phyloP scores from a whole-genome alignment of 2,329 filamentous ascomycete species.

The Colletotrichum melonis region DNA sequence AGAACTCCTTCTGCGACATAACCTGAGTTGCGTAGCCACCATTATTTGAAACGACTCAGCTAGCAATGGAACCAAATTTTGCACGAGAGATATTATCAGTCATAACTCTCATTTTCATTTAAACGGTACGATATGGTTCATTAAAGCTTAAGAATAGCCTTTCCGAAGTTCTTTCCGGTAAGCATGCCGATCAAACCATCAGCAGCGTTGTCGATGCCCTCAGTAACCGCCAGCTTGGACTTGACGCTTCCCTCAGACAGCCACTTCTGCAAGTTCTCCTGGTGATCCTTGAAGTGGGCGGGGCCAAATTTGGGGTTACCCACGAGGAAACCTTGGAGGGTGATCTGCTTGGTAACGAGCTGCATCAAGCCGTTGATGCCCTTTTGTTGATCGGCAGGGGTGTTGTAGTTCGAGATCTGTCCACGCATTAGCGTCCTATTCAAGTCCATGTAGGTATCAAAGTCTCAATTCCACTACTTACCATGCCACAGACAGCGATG shows the following conservation, averaged over 20 bases:
- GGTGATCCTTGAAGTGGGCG: slow-evolving; percentile 76
- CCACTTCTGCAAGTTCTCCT: slow-evolving; percentile 81
- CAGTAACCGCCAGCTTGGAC: slow-evolving; percentile 73
- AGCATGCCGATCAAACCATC: slow-evolving; percentile 82
- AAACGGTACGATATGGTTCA: background rate
- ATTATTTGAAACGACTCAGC: background rate
- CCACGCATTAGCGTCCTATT: background rate
- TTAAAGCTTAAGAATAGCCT: slow-evolving; percentile 77
- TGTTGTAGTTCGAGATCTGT: slow-evolving; percentile 80
- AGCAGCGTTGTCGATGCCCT: slow-evolving; percentile 81
- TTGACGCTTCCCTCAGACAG: slow-evolving; percentile 82
- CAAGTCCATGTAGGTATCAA: no score
- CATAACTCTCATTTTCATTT: background rate
- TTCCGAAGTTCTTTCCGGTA: slow-evolving; percentile 85
- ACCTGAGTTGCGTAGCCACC: background rate
- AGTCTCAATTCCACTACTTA: slow-evolving; percentile 51
- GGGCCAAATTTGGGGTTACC: slow-evolving; percentile 75
- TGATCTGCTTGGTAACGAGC: slow-evolving; percentile 75
- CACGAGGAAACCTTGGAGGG: slow-evolving; percentile 82
- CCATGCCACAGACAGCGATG: slow-evolving; percentile 73
- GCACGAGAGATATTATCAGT: background rate
- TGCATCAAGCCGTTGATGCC: slow-evolving; percentile 74
- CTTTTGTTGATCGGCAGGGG: slow-evolving; percentile 62
- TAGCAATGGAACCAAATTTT: background rate
- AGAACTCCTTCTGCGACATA: no score